Percentiles rank a stretch among this genome's conserved stretches.
phyloP scores from a whole-genome alignment of 2,329 filamentous ascomycete genomes.

The Ceratocystis harringtonii region DNA sequence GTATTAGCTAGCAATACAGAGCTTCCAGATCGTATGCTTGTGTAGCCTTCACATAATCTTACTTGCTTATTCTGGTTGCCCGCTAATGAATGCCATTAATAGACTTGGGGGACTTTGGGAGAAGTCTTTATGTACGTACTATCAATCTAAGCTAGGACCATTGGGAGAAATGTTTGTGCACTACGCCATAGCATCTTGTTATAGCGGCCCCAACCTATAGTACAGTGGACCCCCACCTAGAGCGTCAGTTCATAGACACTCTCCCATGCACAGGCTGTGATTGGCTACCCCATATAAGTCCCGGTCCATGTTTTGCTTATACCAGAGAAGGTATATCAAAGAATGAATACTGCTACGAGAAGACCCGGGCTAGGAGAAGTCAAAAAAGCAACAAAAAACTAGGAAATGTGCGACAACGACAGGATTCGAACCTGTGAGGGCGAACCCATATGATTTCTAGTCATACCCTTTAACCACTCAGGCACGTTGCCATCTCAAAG shows the following conservation, averaged over 20 bases:
- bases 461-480: conserved; percentile 15
- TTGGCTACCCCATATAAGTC: not conserved
- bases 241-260: not conserved
- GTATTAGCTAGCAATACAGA: too few species aligned
- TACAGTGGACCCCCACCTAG: not conserved
- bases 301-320: not conserved
- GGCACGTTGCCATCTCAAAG: conserved; percentile 2
- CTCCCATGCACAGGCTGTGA: not conserved
- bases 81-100: too few species aligned
- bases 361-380: not conserved
- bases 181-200: not conserved
- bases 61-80: too few species aligned
- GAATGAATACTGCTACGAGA: too few species aligned
- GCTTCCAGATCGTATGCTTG: too few species aligned
- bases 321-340: too few species aligned
- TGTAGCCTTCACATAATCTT: too few species aligned
- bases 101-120: too few species aligned
- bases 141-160: not conserved
- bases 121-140: too few species aligned
- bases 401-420: conserved; percentile 3
- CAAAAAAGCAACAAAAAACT: not conserved
- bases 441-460: conserved; percentile 13
- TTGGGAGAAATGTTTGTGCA: not conserved
- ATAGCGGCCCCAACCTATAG: not conserved
- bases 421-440: conserved; percentile 14